phyloP scores from a whole-genome alignment of 805 yeast species.

The Schwanniomyces sp. region DNA sequence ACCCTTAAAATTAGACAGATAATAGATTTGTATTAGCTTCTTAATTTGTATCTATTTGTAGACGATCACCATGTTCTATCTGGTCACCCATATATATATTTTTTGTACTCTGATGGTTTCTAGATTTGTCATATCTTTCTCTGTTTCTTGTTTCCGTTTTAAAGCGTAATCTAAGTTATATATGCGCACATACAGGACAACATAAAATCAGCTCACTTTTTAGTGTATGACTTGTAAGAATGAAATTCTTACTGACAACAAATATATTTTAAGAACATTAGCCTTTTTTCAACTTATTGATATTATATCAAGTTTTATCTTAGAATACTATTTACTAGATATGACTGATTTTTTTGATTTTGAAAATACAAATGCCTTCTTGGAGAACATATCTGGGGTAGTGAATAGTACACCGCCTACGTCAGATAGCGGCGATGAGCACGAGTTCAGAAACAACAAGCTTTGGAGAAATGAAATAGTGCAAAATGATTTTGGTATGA shows the following conservation, averaged over 20 bases:
- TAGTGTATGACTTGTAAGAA: not conserved
- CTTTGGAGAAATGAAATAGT: conserved; percentile 1
- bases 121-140: not conserved
- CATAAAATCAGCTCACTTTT: conserved; percentile 2
- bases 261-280: not conserved
- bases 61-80: not conserved
- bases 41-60: not conserved
- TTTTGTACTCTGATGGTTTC: not conserved
- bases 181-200: not conserved
- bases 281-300: not conserved
- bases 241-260: not conserved
- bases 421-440: conserved; percentile 18
- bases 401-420: conserved; percentile 18
- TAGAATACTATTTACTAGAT: not conserved
- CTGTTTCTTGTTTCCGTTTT: not conserved
- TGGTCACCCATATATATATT: not conserved
- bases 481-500: conserved; percentile 4
- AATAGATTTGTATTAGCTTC: not conserved
- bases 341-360: conserved; percentile 18
- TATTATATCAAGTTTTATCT: not conserved
- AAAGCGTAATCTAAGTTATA: not conserved
- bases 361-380: conserved; percentile 28
- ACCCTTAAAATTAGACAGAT: not conserved
- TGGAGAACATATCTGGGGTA: conserved; percentile 27
- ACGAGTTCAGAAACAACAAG: not conserved